Evolutionary conservation across 108 stramenopile genomes (phyloP).

Genomic region (Nitzschia inconspicua): DNA sequence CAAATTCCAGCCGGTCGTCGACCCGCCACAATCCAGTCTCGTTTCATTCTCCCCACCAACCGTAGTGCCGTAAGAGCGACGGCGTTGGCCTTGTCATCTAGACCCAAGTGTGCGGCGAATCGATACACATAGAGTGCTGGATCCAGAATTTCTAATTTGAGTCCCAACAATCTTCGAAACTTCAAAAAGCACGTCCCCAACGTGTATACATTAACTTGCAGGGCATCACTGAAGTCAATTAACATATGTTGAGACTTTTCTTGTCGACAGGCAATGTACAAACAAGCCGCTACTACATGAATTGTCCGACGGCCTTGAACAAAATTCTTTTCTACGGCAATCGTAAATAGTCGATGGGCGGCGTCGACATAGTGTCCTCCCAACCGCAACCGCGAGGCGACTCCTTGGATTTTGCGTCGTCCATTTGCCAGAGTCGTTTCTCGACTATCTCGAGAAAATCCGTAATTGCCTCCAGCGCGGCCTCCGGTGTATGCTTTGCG

Average conservation of each 20-base stretch:
- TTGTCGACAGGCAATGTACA: slow-evolving; percentile 98
- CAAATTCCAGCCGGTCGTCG: slow-evolving; percentile 97
- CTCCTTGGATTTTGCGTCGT: slow-evolving; percentile 76
- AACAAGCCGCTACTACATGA: slow-evolving; percentile 94
- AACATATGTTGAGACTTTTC: slow-evolving; percentile 97
- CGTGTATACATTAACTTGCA: slow-evolving; percentile 97
- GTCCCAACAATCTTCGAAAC: slow-evolving; percentile 86
- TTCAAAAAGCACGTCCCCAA: slow-evolving; percentile 96
- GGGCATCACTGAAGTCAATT: slow-evolving; percentile 97
- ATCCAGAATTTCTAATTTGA: slow-evolving; percentile 94
- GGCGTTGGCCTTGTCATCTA: slow-evolving; percentile 90
- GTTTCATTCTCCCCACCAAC: slow-evolving; percentile 93
- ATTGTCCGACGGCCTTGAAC: slow-evolving; percentile 87
- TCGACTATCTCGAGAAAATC: slow-evolving; percentile 84
- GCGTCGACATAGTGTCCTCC: slow-evolving; percentile 84
- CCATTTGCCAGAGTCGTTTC: slow-evolving; percentile 92
- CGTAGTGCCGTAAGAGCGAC: slow-evolving; percentile 89
- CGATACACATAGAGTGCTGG: slow-evolving; percentile 98
- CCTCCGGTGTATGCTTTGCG: slow-evolving; percentile 66
- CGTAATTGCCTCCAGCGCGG: slow-evolving; percentile 70
- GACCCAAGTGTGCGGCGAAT: slow-evolving; percentile 94
- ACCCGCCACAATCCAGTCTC: slow-evolving; percentile 98
- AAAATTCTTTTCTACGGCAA: slow-evolving; percentile 96
- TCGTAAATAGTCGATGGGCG: slow-evolving; percentile 87
- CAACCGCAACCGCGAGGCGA: slow-evolving; percentile 79